These are phyloP conservation scores for Linaria vulgaris DNA, from an alignment of 257 asterid genomes.

Conservation along the genomic window DNA sequence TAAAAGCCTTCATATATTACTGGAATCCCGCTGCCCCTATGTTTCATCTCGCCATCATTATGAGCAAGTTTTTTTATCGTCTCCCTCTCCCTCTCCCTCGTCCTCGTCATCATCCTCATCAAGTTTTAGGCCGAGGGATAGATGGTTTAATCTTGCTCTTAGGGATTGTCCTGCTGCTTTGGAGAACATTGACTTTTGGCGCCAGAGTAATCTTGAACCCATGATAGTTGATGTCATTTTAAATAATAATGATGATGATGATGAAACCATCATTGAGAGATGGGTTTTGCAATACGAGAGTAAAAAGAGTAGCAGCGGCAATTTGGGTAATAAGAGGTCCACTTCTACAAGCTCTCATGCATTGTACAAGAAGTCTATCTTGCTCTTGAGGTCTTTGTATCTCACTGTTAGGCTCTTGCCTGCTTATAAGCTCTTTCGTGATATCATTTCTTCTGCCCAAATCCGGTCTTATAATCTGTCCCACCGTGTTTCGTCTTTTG, in stretches of 20 bases:
- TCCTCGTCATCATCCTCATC: conserved; percentile 72
- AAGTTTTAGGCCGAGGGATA: conserved; percentile 76
- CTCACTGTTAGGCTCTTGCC: conserved; percentile 79
- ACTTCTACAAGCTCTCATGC: conserved; percentile 50
- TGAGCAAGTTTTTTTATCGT: conserved; percentile 64
- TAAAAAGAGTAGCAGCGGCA: conserved; percentile 47
- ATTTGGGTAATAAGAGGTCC: conserved; percentile 54
- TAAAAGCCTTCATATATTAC: conserved; percentile 83
- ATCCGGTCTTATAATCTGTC: conserved; percentile 57
- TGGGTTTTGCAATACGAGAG: conserved; percentile 85
- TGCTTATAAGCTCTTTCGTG: conserved; percentile 78
- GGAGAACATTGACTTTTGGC: conserved; percentile 84
- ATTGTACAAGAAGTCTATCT: conserved; percentile 63
- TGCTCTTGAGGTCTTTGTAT: conserved; percentile 77
- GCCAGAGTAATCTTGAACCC: conserved; percentile 78
- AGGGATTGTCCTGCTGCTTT: conserved; percentile 86
- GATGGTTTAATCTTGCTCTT: conserved; percentile 80
- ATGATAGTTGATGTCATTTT: conserved; percentile 79
- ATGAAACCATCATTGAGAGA: conserved; percentile 87
- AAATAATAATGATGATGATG: too few species aligned
- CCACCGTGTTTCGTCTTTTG: conserved; percentile 75
- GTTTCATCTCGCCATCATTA: conserved; percentile 84
- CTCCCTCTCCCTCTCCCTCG: conserved; percentile 68
- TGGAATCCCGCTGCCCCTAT: conserved; percentile 82
- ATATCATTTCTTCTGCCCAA: conserved; percentile 66